These are phyloP conservation scores for Coix lacrymajobi DNA, from an alignment of 176 grass and related monocot species.

Conservation along the genomic window DNA sequence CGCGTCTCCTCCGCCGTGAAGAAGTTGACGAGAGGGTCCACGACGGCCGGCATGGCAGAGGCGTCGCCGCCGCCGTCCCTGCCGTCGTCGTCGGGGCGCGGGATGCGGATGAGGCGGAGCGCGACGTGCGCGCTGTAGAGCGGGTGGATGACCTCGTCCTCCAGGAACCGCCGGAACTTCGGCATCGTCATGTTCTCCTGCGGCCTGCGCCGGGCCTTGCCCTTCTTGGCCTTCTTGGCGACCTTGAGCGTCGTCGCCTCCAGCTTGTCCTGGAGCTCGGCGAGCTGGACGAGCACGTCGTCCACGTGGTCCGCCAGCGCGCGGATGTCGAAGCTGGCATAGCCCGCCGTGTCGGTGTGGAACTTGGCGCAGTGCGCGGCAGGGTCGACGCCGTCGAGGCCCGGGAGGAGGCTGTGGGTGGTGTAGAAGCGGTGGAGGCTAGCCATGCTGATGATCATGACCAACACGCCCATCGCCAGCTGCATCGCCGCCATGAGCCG, in stretches of 20 bases:
- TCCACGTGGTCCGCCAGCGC: constrained; percentile 76
- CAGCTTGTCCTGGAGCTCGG: constrained; percentile 76
- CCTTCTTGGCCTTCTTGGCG: constrained; percentile 45
- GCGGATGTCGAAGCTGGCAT: constrained; percentile 56
- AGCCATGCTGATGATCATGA: constrained; percentile 70
- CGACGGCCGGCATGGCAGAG: background rate
- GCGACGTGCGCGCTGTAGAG: constrained; percentile 72
- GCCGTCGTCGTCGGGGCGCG: constrained; percentile 29
- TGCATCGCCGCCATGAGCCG: constrained; percentile 57
- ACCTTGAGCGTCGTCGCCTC: constrained; percentile 62
- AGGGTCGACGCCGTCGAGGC: constrained; percentile 6
- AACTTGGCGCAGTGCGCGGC: constrained; percentile 27
- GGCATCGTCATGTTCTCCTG: constrained; percentile 51
- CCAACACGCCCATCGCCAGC: constrained; percentile 64
- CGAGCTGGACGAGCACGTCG: constrained; percentile 72
- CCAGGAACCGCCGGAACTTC: constrained; percentile 68
- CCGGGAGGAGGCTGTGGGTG: constrained; percentile 30
- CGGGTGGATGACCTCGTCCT: constrained; percentile 89
- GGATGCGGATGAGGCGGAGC: constrained; percentile 69
- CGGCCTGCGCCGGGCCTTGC: background rate
- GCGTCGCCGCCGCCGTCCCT: background rate
- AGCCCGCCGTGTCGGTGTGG: constrained; percentile 40
- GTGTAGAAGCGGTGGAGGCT: constrained; percentile 77
- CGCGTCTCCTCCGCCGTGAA: constrained; percentile 61
- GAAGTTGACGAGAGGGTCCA: constrained; percentile 64